These are phyloP conservation scores for Pseudogymnoascus sp. DNA, from an alignment of 2,329 filamentous ascomycete species.

Conservation along the genomic window DNA sequence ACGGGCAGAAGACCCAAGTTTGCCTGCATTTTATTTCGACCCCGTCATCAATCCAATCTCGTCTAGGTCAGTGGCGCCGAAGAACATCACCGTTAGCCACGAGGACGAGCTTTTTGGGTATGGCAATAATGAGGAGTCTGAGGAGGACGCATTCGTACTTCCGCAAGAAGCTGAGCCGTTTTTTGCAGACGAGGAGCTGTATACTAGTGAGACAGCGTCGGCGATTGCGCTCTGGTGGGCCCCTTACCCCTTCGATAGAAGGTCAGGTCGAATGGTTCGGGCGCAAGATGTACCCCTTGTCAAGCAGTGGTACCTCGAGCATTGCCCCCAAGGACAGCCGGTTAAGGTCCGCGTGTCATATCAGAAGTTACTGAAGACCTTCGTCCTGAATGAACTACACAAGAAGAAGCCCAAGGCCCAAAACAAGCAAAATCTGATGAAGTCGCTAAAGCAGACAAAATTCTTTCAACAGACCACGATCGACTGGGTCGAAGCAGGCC, in stretches of 20 bases:
- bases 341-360: conserved; percentile 98
- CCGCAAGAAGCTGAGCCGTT: conserved; percentile 78
- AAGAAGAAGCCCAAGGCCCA: conserved; percentile 92
- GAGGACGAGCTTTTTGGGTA: conserved; percentile 89
- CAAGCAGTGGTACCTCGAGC: conserved; percentile 98
- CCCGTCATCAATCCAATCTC: conserved; percentile 97
- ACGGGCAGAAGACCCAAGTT: conserved; percentile 73
- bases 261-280: conserved; percentile 91
- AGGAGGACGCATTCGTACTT: conserved; percentile 75
- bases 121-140: conserved; percentile 62
- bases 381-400: conserved; percentile 91
- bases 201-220: conserved; percentile 79
- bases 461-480: conserved; percentile 99
- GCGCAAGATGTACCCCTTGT: conserved; percentile 94
- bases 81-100: conserved; percentile 84
- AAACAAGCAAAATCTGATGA: conserved; percentile 86
- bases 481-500: conserved; percentile 96
- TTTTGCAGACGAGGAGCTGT: conserved; percentile 78
- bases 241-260: conserved; percentile 87
- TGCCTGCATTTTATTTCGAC: conserved; percentile 96
- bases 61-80: conserved; percentile 84
- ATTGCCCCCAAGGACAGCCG: conserved; percentile 81
- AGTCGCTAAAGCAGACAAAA: conserved; percentile 88
- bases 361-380: conserved; percentile 94
- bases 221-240: conserved; percentile 98